phyloP scores from a whole-genome alignment of 768 basidiomycete genomes.

The Kwoniella botswanensis region DNA sequence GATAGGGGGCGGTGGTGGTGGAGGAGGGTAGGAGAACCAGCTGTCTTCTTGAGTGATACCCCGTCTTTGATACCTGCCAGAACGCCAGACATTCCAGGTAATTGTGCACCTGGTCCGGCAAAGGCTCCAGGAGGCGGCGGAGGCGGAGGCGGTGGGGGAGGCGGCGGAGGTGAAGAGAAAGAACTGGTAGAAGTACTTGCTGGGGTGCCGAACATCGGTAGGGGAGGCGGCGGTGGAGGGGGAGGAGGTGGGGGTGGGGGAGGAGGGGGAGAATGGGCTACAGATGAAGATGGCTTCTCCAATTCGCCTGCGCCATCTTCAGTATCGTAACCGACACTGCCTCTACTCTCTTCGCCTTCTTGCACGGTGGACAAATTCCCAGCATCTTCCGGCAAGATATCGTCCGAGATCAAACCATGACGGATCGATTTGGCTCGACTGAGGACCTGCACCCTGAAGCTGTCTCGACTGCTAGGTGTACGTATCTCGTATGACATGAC shows the following conservation, averaged over 20 bases:
- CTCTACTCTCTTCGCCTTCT: conserved; percentile 30
- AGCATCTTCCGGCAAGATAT: conserved; percentile 28
- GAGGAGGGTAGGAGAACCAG: conserved; percentile 9
- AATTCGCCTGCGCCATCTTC: conserved; percentile 50
- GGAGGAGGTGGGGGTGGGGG: conserved; percentile 38
- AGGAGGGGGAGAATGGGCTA: conserved; percentile 47
- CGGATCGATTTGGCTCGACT: conserved; percentile 39
- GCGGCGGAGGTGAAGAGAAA: conserved; percentile 24
- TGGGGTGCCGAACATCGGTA: conserved; percentile 28
- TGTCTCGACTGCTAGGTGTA: conserved; percentile 40
- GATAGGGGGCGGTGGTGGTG: conserved; percentile 17
- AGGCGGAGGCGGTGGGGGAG: conserved; percentile 38
- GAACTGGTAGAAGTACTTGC: conserved; percentile 9
- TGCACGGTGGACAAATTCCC: conserved; percentile 33
- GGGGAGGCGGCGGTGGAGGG: conserved; percentile 28
- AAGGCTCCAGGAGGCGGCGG: conserved; percentile 24
- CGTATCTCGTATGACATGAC: conserved; percentile 61
- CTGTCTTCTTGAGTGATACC: conserved; percentile 42
- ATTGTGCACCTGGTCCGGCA: background rate
- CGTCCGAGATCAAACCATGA: conserved; percentile 28
- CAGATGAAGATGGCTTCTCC: background rate
- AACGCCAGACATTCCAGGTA: conserved; percentile 45
- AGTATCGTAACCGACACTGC: background rate
- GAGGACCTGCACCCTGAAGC: conserved; percentile 35
- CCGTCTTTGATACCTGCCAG: conserved; percentile 53